These are phyloP conservation scores for Chenopodium berlandieri DNA, from an alignment of 148 eudicot genomes.

Conservation along the genomic window DNA sequence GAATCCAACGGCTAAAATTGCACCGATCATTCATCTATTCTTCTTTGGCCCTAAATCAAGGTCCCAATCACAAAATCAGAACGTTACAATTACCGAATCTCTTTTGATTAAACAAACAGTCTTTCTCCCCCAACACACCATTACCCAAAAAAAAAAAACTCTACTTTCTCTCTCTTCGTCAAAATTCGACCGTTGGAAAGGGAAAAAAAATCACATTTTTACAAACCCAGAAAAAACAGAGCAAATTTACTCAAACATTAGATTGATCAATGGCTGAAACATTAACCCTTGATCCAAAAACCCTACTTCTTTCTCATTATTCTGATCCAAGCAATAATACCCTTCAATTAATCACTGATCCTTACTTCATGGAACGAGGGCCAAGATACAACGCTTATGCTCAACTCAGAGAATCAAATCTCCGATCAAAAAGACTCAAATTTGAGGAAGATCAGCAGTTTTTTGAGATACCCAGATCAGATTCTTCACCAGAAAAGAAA, in stretches of 20 bases:
- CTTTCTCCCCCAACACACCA: not conserved
- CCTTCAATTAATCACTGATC: slow-evolving; percentile 31
- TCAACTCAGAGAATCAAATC: slow-evolving; percentile 58
- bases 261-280: slow-evolving; percentile 36
- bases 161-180: slow-evolving; percentile 14
- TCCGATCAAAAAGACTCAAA: slow-evolving; percentile 34
- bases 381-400: slow-evolving; percentile 71
- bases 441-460: slow-evolving; percentile 16
- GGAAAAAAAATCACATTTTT: not conserved
- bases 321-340: slow-evolving; percentile 24
- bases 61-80: slow-evolving; percentile 35
- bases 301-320: slow-evolving; percentile 35
- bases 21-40: slow-evolving; percentile 2
- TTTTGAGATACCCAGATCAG: slow-evolving; percentile 21
- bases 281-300: slow-evolving; percentile 38
- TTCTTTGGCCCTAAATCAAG: slow-evolving; percentile 9
- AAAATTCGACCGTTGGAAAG: slow-evolving; percentile 51
- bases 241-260: slow-evolving; percentile 13
- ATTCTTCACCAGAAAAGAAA: slow-evolving; percentile 47
- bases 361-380: slow-evolving; percentile 58
- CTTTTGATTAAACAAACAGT: slow-evolving; percentile 6
- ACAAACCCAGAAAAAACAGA: slow-evolving; percentile 26
- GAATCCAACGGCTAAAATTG: slow-evolving; percentile 31
- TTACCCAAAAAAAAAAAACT: not conserved
- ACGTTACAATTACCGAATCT: slow-evolving; percentile 30